These are phyloP conservation scores for Colletotrichum sp. DNA, from an alignment of 2,329 filamentous ascomycete genomes.

Conservation along the genomic window DNA sequence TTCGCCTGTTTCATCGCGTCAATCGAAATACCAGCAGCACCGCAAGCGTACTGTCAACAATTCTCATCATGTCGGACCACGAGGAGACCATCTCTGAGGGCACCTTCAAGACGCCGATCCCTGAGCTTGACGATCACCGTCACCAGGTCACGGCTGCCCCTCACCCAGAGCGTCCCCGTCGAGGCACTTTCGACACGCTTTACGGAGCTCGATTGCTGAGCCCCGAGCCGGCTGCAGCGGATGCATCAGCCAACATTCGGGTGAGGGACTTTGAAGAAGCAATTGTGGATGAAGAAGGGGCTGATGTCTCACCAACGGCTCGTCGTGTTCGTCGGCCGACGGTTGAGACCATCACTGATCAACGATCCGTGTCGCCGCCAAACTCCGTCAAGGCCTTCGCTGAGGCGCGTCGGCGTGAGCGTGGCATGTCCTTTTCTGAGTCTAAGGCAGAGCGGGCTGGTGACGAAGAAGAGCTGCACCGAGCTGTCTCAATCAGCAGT, in stretches of 20 bases:
- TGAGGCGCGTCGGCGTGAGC: constrained; percentile 83
- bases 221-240: constrained; percentile 27
- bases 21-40: background rate
- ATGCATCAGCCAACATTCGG: constrained; percentile 43
- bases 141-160: constrained; percentile 67
- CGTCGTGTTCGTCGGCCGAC: constrained; percentile 59
- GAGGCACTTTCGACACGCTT: constrained; percentile 77
- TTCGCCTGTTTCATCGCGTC: background rate
- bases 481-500: constrained; percentile 74
- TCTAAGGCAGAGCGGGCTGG: constrained; percentile 37
- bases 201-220: constrained; percentile 58
- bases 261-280: constrained; percentile 89
- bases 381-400: constrained; percentile 99
- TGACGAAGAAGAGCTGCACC: constrained; percentile 64
- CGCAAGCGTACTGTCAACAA: constrained; percentile 31
- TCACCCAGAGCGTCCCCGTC: constrained; percentile 64
- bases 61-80: constrained; percentile 69
- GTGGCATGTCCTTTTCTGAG: constrained; percentile 67
- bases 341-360: constrained; percentile 60
- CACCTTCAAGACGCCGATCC: constrained; percentile 75
- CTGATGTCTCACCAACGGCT: constrained; percentile 45
- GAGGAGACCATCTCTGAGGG: constrained; percentile 64
- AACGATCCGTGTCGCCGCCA: constrained; percentile 81
- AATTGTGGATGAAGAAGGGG: constrained; percentile 76
- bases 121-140: constrained; percentile 88